Base-by-base conservation (phyloP, 2,329 filamentous ascomycete genomes). In the Aspergillus proliferans region DNA sequence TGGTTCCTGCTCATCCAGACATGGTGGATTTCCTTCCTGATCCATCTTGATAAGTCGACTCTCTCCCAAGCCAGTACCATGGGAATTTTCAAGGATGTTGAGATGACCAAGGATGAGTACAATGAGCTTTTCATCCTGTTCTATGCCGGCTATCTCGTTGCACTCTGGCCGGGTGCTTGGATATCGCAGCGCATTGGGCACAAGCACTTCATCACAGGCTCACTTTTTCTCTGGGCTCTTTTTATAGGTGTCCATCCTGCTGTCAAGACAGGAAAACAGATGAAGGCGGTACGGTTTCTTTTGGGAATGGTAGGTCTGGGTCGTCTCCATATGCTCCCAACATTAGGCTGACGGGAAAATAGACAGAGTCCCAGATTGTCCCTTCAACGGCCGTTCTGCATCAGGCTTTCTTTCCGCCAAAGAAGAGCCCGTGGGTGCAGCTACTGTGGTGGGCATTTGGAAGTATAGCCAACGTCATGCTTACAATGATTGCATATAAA, bases 401-500 rank as follows among this genome's bases (percentile, higher is more conserved):
- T 39, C 60, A 62, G 44, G 55, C 58, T 12, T 59, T 63, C 43
- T 63, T 63, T 36, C 54, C 58, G 15, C 59, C 60, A 4, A 58
- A 56, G 47, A 58, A 59, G 41, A 63, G 60, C 21, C 59, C 60
- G 3, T 63, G 59, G 59, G 58, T 63, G 3, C 60, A 63, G 43
- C 53, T 63, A 2, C 48, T 63, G 14, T 63, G 60, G 60, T 63
- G 60, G 60, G 58, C 57, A 7, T 59, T 57, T 14, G 60, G 60
- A 19, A 60, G 58, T 21, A 49, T 63, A 10, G 60, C 59, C 39
- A 62, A 63, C 21, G 60, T 63, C 8, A 50, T 62, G 9, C 49
- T 63, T n/a, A 63, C 59, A 18, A 61, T 62, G 58, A 58, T 61
- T 8, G 53, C 60, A 1, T 62, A 60, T 45, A 61, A 57, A 42